These are phyloP conservation scores for Aspergillus sclerotialis DNA, from an alignment of 2,329 filamentous ascomycete genomes.

Conservation along the genomic window DNA sequence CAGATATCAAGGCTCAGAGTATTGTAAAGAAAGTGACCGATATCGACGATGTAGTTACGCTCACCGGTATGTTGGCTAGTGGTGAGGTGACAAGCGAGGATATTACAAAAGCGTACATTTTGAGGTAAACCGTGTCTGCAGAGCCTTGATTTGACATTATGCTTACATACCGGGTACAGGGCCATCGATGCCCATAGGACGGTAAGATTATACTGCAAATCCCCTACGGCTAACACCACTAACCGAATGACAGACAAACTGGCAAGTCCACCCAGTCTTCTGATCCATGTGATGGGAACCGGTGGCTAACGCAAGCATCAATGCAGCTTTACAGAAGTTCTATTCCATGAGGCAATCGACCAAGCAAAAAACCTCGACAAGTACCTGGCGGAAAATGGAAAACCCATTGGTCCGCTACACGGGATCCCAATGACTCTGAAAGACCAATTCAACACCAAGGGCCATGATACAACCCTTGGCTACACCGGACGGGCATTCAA, in stretches of 20 bases:
- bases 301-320: no score
- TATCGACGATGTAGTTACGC: background rate
- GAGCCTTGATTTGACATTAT: background rate
- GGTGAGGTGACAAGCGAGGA: background rate
- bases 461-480: conserved; percentile 1
- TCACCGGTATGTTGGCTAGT: background rate
- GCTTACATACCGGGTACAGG: background rate
- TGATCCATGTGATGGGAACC: no score
- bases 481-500: conserved; percentile 1
- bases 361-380: background rate
- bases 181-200: background rate
- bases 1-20: no score
- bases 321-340: background rate
- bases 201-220: background rate
- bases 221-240: background rate
- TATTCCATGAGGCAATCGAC: background rate
- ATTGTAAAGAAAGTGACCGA: no score
- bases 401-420: conserved; percentile 2
- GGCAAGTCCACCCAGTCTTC: no score
- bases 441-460: conserved; percentile 3
- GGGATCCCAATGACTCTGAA: conserved; percentile 2
- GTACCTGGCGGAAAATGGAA: background rate
- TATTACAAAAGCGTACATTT: background rate
- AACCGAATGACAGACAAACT: background rate
- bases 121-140: background rate